Base-by-base conservation (phyloP, 2,329 filamentous ascomycete genomes). In the Gaeumannomyces tritici region DNA sequence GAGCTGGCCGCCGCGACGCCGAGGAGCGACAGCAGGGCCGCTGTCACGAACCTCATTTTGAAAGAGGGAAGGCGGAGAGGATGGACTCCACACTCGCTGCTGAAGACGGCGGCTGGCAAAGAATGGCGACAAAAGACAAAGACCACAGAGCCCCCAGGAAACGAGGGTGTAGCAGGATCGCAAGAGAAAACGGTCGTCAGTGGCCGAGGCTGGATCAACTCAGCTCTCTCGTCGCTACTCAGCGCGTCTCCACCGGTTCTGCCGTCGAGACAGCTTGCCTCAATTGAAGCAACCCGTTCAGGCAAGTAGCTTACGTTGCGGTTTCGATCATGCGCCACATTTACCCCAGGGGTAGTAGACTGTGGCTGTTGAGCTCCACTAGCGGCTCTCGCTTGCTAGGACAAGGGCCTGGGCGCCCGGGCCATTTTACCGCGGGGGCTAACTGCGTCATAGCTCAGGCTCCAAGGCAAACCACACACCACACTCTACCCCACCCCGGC, bases 1-100 rank as follows among this genome's bases (percentile, higher is more conserved):
- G 57, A 59, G 63, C 76, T 70, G 54, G 73, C 66, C 61, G 71
- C 70, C 56, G 73, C 72, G 64, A 71, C 70, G 70, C 68, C 69
- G 64, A 85, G 74, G 71, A 87, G 79, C 71, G 85, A 85, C 67
- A 83, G 75, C 70, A 86, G 78, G 68, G 82, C 83, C 71, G 83
- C 74, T 68, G 81, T 73, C 70, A 75, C 73, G 68, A 76, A 73
- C 74, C 76, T 79, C 79, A 81, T 81, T 65, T 69, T 77, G 73
- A 64, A 65, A 61, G 35, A 64, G 63, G 62, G 62, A 64, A 63
- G 61, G 62, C 59, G 62, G 62, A 59, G 65, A 62, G 64, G 64
- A 67, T 21, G 42, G 11, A 11, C 42, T 51, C 42, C 21, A 51
- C 42, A 11, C 42, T n/a, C 2, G 8, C 15, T n/a, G 2, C 66